These are phyloP conservation scores for Mycena alexandri DNA, from an alignment of 768 basidiomycete species.

Conservation along the genomic window DNA sequence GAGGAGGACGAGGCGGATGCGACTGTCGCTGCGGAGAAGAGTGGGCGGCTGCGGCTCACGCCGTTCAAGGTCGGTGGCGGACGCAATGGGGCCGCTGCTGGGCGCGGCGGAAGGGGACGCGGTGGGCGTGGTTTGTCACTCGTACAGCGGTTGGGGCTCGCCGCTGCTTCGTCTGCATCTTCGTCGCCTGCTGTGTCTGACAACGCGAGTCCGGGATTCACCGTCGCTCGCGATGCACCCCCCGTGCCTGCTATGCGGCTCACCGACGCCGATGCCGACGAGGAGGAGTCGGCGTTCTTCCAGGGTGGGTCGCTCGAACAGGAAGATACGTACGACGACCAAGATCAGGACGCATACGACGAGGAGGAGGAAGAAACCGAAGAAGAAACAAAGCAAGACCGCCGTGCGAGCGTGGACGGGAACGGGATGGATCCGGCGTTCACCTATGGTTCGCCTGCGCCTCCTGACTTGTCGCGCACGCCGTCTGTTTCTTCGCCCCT, in stretches of 20 bases:
- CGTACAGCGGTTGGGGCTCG: constrained; percentile 72
- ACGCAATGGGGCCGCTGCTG: constrained; percentile 54
- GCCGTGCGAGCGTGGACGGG: constrained; percentile 48
- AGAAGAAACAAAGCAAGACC: constrained; percentile 24
- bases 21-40: constrained; percentile 52
- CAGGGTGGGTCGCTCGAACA: constrained; percentile 8
- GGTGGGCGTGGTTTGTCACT: constrained; percentile 66
- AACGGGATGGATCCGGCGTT: constrained; percentile 92
- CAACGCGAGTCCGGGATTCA: constrained; percentile 42
- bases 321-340: constrained; percentile 33
- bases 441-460: constrained; percentile 60
- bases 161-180: constrained; percentile 49
- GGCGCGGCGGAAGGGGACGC: constrained; percentile 64
- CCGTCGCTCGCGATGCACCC: constrained; percentile 51
- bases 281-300: constrained; percentile 37
- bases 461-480: constrained; percentile 74
- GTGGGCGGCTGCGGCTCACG: constrained; percentile 55
- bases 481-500: constrained; percentile 56
- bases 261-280: constrained; percentile 26
- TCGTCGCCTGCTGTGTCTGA: constrained; percentile 61
- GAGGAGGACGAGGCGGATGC: constrained; percentile 62
- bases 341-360: constrained; percentile 9
- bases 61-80: constrained; percentile 67
- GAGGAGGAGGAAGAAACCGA: constrained; percentile 33
- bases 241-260: constrained; percentile 53